These are phyloP conservation scores for Tylopilus cervinicoccineus DNA, from an alignment of 768 basidiomycete species.

Conservation along the genomic window DNA sequence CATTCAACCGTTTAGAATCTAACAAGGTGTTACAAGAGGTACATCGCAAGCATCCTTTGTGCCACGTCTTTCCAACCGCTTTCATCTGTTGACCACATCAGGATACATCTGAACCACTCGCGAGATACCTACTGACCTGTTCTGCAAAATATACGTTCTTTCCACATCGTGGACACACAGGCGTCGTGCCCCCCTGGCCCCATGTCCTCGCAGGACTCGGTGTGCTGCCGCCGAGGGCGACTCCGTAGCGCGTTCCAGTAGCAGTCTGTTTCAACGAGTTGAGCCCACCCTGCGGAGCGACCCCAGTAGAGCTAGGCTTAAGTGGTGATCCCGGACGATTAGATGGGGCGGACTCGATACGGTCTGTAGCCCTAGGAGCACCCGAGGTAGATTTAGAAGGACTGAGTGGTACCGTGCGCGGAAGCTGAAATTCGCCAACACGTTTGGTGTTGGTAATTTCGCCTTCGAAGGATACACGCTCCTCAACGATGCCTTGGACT, in stretches of 20 bases:
- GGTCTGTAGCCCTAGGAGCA: slow-evolving; percentile 2
- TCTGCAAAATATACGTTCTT: slow-evolving; percentile 86
- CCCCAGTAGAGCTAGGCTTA: slow-evolving; percentile 24
- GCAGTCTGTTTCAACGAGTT: slow-evolving; percentile 38
- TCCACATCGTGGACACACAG: slow-evolving; percentile 63
- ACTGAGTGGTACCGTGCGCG: slow-evolving; percentile 52
- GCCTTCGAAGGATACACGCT: slow-evolving; percentile 20
- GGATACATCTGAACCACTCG: neutral
- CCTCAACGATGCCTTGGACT: slow-evolving; percentile 28
- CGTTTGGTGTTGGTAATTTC: slow-evolving; percentile 46
- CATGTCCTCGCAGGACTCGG: slow-evolving; percentile 45
- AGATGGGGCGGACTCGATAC: slow-evolving; percentile 1
- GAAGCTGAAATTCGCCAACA: slow-evolving; percentile 41
- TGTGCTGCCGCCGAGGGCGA: slow-evolving; percentile 44
- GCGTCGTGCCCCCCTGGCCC: slow-evolving; percentile 48
- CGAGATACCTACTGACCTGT: slow-evolving; percentile 44
- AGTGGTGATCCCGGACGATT: slow-evolving; percentile 24
- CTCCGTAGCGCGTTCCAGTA: slow-evolving; percentile 69
- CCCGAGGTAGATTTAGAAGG: slow-evolving; percentile 27
- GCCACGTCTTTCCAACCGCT: slow-evolving; percentile 77
- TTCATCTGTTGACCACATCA: slow-evolving; percentile 50
- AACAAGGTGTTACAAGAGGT: slow-evolving; percentile 62
- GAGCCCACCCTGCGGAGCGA: slow-evolving; percentile 4
- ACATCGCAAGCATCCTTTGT: slow-evolving; percentile 76
- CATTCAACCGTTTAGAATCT: slow-evolving; percentile 70